phyloP scores from a whole-genome alignment of 2,329 filamentous ascomycete genomes.

The Aspergillus felis region DNA sequence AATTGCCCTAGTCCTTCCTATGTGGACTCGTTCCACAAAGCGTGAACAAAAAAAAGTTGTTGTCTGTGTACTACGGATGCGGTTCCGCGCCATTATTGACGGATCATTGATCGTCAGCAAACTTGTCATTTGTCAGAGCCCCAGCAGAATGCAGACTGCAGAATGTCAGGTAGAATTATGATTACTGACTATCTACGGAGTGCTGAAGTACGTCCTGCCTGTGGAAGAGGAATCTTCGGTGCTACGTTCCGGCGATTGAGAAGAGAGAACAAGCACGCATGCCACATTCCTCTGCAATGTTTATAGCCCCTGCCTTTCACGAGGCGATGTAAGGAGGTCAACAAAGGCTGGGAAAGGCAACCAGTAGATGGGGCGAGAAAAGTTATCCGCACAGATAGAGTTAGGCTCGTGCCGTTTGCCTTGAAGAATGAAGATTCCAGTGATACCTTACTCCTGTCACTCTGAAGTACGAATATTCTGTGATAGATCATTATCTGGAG shows the following conservation, averaged over 20 bases:
- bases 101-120: not conserved
- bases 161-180: not conserved
- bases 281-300: not conserved
- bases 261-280: not conserved
- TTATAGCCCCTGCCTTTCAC: not conserved
- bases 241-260: not conserved
- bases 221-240: not conserved
- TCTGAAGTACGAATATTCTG: not conserved
- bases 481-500: not conserved
- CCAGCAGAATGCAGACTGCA: not conserved
- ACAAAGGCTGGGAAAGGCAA: not conserved
- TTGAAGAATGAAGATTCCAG: not conserved
- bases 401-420: not conserved
- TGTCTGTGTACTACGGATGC: not conserved
- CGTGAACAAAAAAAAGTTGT: not conserved
- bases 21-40: not conserved
- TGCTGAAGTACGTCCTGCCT: not conserved
- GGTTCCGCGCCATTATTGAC: not conserved
- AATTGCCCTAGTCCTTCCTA: not conserved
- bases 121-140: not conserved
- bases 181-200: not conserved
- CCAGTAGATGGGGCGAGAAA: not conserved
- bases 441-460: not conserved
- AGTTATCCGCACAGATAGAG: not conserved
- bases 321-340: not conserved